These are phyloP conservation scores for Aspergillus ostianus DNA, from an alignment of 495 filamentous ascomycete species.

Conservation along the genomic window DNA sequence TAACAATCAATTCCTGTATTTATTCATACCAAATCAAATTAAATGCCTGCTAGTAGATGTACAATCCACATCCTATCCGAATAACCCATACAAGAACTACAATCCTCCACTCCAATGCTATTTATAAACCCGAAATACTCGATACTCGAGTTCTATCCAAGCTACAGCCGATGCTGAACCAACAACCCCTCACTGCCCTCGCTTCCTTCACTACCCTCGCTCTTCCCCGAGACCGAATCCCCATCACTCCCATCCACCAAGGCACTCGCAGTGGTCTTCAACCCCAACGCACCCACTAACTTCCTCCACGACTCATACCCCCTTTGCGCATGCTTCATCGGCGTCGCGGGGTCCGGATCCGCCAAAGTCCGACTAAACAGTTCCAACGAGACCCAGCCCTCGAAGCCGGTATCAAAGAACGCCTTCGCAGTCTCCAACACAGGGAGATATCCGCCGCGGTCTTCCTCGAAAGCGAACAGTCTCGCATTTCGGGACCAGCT, in stretches of 20 bases:
- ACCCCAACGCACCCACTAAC: slow-evolving; percentile 37
- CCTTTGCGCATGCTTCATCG: slow-evolving; percentile 61
- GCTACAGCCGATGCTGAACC: slow-evolving; percentile 19
- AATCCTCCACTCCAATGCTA: too few species aligned
- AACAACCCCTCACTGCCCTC: not conserved
- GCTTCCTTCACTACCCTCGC: not conserved
- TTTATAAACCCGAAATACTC: not conserved
- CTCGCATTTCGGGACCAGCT: slow-evolving; percentile 78
- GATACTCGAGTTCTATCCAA: not conserved
- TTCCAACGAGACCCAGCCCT: slow-evolving; percentile 79
- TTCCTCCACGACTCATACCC: slow-evolving; percentile 64
- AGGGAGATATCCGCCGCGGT: slow-evolving; percentile 71
- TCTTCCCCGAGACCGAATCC: not conserved
- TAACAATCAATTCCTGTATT: too few species aligned
- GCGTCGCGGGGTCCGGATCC: slow-evolving; percentile 52
- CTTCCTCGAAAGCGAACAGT: slow-evolving; percentile 71
- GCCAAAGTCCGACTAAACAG: slow-evolving; percentile 69
- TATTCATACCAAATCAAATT: too few species aligned
- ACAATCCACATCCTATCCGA: not conserved
- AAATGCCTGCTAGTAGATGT: not conserved
- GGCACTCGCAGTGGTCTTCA: slow-evolving; percentile 16
- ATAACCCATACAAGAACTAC: not conserved
- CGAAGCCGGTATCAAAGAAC: slow-evolving; percentile 64
- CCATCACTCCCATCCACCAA: not conserved
- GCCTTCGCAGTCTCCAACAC: slow-evolving; percentile 56